A percentile compares a stretch with the other conserved stretches of the same genome.
Conservation (phyloP, 352 stramenopile genomes). For the Pythium biforme region DNA sequence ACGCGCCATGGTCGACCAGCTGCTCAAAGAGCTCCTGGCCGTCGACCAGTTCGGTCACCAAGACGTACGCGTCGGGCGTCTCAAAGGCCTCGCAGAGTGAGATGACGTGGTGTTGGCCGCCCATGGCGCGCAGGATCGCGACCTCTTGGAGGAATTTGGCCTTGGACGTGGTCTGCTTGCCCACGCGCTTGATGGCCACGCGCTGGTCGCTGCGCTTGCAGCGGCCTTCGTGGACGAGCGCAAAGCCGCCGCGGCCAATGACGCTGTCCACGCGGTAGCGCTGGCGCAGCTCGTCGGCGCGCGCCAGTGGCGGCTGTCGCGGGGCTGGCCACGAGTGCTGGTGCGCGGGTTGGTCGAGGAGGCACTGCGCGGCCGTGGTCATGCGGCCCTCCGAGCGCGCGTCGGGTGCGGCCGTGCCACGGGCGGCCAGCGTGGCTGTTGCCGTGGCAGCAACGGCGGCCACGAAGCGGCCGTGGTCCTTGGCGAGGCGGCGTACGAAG, state of each 20-base stretch:
- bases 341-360: neutral
- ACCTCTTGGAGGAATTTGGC: constrained; percentile 42
- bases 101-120: constrained; percentile 29
- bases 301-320: neutral
- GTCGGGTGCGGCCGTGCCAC: neutral
- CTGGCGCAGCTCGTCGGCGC: constrained; percentile 12
- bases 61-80: constrained; percentile 33
- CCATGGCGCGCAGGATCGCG: constrained; percentile 29
- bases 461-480: neutral
- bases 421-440: neutral
- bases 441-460: neutral
- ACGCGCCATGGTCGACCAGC: constrained; percentile 26
- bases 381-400: constrained; percentile 12
- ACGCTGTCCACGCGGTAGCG: constrained; percentile 23
- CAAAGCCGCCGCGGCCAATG: constrained; percentile 34
- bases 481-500: neutral
- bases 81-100: constrained; percentile 39
- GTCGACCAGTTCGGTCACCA: constrained; percentile 37
- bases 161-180: constrained; percentile 31
- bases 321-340: too few species aligned
- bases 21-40: constrained; percentile 39
- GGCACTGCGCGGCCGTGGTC: neutral
- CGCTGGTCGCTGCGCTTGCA: constrained; percentile 25
- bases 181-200: constrained; percentile 39
- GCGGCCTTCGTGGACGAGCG: constrained; percentile 25